A percentile compares a stretch with the other conserved stretches of the same genome.
These are phyloP conservation scores for Mycogone perniciosa DNA, from an alignment of 2,329 filamentous ascomycete species.

Conservation along the genomic window DNA sequence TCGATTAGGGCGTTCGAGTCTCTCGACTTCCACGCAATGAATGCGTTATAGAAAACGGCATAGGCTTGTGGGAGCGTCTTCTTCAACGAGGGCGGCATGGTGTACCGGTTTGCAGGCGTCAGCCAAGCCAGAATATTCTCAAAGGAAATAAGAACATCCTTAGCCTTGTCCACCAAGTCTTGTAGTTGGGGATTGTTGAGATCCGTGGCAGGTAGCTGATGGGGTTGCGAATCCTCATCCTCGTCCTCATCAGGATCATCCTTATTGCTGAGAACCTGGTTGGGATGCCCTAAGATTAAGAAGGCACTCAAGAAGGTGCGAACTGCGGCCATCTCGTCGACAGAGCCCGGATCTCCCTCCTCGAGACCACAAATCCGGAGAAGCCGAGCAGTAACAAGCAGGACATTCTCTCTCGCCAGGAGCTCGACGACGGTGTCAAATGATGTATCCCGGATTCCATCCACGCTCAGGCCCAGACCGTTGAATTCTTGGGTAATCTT, in stretches of 20 bases:
- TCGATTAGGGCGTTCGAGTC: conserved; percentile 73
- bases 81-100: conserved; percentile 54
- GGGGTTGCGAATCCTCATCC: conserved; percentile 35
- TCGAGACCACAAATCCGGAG: conserved; percentile 64
- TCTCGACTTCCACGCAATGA: conserved; percentile 77
- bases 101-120: conserved; percentile 60
- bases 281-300: conserved; percentile 71
- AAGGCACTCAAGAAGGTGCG: conserved; percentile 75
- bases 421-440: conserved; percentile 70
- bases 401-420: conserved; percentile 59
- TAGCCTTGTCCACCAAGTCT: conserved; percentile 70
- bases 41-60: conserved; percentile 68
- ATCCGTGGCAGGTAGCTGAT: conserved; percentile 35
- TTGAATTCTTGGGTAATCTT: conserved; percentile 59
- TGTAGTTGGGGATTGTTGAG: conserved; percentile 57
- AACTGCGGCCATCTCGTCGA: conserved; percentile 63
- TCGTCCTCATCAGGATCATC: conserved; percentile 53
- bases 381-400: conserved; percentile 59
- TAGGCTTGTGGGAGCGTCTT: conserved; percentile 63
- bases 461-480: conserved; percentile 61
- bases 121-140: conserved; percentile 65
- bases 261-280: conserved; percentile 70
- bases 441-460: conserved; percentile 60
- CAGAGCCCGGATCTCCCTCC: conserved; percentile 56
- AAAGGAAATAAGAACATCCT: conserved; percentile 71